Percentiles rank a stretch among this genome's conserved stretches.
These are phyloP conservation scores for Aspergillus brunneoviolaceus DNA, from an alignment of 2,329 filamentous ascomycete species.

Conservation along the genomic window DNA sequence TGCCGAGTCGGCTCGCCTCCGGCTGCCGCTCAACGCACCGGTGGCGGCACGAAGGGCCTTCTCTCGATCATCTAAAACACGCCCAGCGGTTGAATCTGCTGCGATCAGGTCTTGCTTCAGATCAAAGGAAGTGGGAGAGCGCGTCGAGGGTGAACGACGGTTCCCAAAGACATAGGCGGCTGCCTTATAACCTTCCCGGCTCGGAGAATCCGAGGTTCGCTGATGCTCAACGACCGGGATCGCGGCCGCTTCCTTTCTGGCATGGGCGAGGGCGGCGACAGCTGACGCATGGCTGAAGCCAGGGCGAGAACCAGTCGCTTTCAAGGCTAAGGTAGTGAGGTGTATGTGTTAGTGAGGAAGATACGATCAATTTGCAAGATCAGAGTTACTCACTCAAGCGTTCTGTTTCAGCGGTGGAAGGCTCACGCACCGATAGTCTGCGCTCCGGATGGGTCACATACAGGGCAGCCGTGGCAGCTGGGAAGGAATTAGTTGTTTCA, in stretches of 20 bases:
- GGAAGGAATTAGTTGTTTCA: background rate
- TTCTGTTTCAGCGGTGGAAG: constrained; percentile 19
- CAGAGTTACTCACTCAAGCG: constrained; percentile 23
- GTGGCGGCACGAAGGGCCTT: constrained; percentile 74
- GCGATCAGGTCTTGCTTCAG: constrained; percentile 53
- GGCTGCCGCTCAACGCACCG: constrained; percentile 65
- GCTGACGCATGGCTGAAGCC: constrained; percentile 59
- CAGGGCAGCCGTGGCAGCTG: constrained; percentile 62
- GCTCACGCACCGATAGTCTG: constrained; percentile 28
- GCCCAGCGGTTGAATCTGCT: constrained; percentile 63
- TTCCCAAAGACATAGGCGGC: constrained; percentile 61
- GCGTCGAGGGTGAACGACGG: constrained; percentile 18
- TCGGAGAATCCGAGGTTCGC: constrained; percentile 51
- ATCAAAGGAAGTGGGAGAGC: constrained; percentile 13
- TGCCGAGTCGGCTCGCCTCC: constrained; percentile 65
- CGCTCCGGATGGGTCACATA: constrained; percentile 51
- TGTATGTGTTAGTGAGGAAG: background rate
- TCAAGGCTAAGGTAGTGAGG: constrained; percentile 20
- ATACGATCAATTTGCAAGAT: background rate
- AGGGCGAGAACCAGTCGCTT: constrained; percentile 59
- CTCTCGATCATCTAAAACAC: constrained; percentile 46
- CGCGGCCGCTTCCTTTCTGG: constrained; percentile 61
- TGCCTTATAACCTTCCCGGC: constrained; percentile 69
- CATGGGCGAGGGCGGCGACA: constrained; percentile 72
- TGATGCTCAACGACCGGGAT: constrained; percentile 60